Percentiles rank a stretch among this genome's conserved stretches.
Evolutionary conservation across 257 asterid genomes (phyloP).

Genomic region (Fraxinus excelsior): DNA sequence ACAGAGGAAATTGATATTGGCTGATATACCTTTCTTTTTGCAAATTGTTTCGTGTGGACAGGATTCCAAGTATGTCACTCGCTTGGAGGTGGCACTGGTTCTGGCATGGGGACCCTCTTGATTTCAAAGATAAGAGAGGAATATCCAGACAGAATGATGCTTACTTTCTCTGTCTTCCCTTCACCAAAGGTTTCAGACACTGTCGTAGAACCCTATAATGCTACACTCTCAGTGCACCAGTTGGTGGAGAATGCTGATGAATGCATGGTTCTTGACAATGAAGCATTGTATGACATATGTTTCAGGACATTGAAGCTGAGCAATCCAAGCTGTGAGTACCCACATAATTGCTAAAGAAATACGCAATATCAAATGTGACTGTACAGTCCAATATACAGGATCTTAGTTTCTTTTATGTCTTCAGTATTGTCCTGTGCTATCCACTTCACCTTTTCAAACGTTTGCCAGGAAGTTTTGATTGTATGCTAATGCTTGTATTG

Average conservation of each 20-base stretch:
- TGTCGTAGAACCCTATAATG: conserved; percentile 86
- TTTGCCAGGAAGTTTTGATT: neutral
- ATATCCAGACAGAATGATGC: conserved; percentile 96
- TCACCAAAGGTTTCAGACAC: conserved; percentile 93
- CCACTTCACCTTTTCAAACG: neutral
- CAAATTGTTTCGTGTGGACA: conserved; percentile 23
- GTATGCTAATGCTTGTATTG: neutral
- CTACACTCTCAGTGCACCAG: conserved; percentile 90
- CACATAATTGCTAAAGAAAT: neutral
- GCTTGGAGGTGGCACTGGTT: conserved; percentile 93
- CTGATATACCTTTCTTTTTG: neutral
- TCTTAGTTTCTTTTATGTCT: neutral
- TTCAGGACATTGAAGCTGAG: conserved; percentile 92
- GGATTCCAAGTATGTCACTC: conserved; percentile 94
- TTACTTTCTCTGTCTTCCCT: conserved; percentile 89
- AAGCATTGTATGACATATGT: conserved; percentile 85
- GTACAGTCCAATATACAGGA: neutral
- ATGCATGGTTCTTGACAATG: conserved; percentile 94
- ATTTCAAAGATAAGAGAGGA: conserved; percentile 91
- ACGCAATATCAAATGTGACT: neutral
- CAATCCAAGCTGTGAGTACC: conserved; percentile 84
- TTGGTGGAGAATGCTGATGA: conserved; percentile 92
- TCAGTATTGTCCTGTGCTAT: neutral
- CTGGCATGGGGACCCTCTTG: conserved; percentile 94
- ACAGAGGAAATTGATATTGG: neutral